Evolutionary conservation across 805 yeast genomes (phyloP).

Genomic region (Zygotorulaspora florentina): DNA sequence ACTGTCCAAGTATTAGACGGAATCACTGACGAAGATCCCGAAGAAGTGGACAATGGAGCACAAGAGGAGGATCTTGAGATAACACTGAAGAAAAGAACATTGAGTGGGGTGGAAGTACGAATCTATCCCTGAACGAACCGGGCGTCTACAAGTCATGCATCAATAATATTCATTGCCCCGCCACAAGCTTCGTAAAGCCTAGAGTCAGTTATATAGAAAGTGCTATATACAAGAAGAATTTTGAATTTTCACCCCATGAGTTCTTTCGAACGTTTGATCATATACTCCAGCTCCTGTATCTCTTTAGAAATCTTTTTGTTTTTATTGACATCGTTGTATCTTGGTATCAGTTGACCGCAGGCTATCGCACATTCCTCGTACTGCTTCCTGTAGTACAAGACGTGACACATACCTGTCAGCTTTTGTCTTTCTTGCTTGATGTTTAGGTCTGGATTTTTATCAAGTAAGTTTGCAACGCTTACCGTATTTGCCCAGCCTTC

Average conservation of each 20-base stretch:
- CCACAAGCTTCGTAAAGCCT: no score
- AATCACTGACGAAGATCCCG: conserved; percentile 35
- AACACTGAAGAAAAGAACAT: conserved; percentile 34
- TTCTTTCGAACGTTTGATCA: conserved; percentile 14
- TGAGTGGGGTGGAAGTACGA: conserved; percentile 43
- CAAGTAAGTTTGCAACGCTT: conserved; percentile 5
- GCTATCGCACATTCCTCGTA: conserved; percentile 49
- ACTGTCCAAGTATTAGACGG: conserved; percentile 73
- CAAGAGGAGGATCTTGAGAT: conserved; percentile 35
- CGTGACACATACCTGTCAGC: conserved; percentile 57
- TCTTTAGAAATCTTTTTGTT: conserved; percentile 47
- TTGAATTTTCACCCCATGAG: not conserved
- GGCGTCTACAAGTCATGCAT: not conserved
- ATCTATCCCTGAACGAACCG: conserved; percentile 28
- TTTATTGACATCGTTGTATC: conserved; percentile 34
- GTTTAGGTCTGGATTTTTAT: conserved; percentile 17
- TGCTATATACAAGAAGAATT: not conserved
- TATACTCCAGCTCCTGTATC: conserved; percentile 43
- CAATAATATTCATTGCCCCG: not conserved
- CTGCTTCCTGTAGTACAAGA: conserved; percentile 52
- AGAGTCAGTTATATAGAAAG: no score
- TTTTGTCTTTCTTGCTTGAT: conserved; percentile 52
- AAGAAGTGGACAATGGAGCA: conserved; percentile 28
- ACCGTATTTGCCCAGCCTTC: conserved; percentile 28
- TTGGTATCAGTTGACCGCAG: conserved; percentile 37